Percentiles rank a stretch among this genome's conserved stretches.
phyloP scores from a whole-genome alignment of 2,329 filamentous ascomycete genomes.

The Gnomoniopsis sp. region DNA sequence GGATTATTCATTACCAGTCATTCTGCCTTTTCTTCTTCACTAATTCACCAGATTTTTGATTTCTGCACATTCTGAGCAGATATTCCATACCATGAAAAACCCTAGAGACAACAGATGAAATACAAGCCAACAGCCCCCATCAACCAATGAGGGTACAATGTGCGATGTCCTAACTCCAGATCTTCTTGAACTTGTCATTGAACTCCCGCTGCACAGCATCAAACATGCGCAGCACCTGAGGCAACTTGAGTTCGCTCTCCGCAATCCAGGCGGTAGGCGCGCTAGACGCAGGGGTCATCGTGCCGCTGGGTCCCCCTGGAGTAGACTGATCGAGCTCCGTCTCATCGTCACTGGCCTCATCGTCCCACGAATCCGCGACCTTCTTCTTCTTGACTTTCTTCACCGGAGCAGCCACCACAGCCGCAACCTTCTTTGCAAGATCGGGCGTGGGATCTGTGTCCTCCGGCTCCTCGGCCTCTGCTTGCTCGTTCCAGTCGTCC shows the following conservation, averaged over 20 bases:
- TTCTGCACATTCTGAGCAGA: too few relatives aligned
- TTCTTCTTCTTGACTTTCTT: constrained; percentile 28
- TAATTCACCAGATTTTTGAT: too few relatives aligned
- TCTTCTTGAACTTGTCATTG: constrained; percentile 59
- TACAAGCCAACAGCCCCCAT: too few relatives aligned
- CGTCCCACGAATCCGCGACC: constrained; percentile 45
- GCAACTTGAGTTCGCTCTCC: constrained; percentile 41
- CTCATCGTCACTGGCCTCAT: constrained; percentile 30
- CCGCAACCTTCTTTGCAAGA: neutral
- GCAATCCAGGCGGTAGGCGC: constrained; percentile 21
- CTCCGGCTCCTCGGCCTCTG: constrained; percentile 46
- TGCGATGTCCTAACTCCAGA: constrained; percentile 56
- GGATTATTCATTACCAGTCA: too few relatives aligned
- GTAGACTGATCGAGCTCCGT: constrained; percentile 31
- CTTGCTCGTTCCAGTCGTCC: constrained; percentile 30
- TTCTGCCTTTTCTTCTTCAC: too few relatives aligned
- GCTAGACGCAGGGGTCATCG: neutral
- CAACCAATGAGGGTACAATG: too few relatives aligned
- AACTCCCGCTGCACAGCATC: constrained; percentile 55
- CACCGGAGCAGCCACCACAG: neutral
- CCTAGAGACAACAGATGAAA: too few relatives aligned
- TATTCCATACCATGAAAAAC: too few relatives aligned
- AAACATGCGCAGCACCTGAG: constrained; percentile 58
- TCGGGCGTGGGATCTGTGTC: constrained; percentile 27
- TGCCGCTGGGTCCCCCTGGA: neutral